Percentiles rank a stretch among this genome's conserved stretches.
These are phyloP conservation scores for Penicillium coprophilum DNA, from an alignment of 495 filamentous ascomycete species.

Conservation along the genomic window DNA sequence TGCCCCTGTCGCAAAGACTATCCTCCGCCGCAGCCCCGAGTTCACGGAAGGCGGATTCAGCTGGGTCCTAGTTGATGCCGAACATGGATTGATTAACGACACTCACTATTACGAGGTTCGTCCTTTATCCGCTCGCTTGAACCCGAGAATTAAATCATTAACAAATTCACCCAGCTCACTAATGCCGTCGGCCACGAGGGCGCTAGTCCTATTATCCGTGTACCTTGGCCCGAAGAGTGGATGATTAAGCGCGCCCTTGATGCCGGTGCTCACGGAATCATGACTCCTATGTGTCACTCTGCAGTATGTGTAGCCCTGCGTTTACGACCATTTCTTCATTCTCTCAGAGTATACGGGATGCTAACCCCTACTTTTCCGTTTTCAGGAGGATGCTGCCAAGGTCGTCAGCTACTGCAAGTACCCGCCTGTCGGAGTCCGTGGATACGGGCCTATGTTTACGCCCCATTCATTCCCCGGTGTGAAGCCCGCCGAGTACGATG, in stretches of 20 bases:
- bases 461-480: slow-evolving; percentile 41
- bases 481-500: slow-evolving; percentile 41
- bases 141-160: background rate
- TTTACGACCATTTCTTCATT: background rate
- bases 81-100: slow-evolving; percentile 68
- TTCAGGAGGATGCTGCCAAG: slow-evolving; percentile 54
- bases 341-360: background rate
- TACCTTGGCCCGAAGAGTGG: slow-evolving; percentile 64
- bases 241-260: slow-evolving; percentile 77
- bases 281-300: slow-evolving; percentile 43
- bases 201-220: slow-evolving; percentile 65
- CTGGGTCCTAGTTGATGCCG: slow-evolving; percentile 78
- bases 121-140: background rate
- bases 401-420: slow-evolving; percentile 65
- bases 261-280: slow-evolving; percentile 64
- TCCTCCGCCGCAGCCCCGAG: slow-evolving; percentile 33
- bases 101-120: slow-evolving; percentile 38
- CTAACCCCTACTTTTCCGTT: background rate
- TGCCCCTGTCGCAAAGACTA: slow-evolving; percentile 36
- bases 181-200: slow-evolving; percentile 63
- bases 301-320: slow-evolving; percentile 22
- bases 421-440: slow-evolving; percentile 61
- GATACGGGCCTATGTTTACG: slow-evolving; percentile 65
- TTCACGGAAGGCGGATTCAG: slow-evolving; percentile 31
- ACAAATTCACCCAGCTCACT: slow-evolving; percentile 20